Percentiles rank a stretch among this genome's conserved stretches.
These are phyloP conservation scores for Coniochaeta pulveracea DNA, from an alignment of 2,329 filamentous ascomycete genomes.

Conservation along the genomic window DNA sequence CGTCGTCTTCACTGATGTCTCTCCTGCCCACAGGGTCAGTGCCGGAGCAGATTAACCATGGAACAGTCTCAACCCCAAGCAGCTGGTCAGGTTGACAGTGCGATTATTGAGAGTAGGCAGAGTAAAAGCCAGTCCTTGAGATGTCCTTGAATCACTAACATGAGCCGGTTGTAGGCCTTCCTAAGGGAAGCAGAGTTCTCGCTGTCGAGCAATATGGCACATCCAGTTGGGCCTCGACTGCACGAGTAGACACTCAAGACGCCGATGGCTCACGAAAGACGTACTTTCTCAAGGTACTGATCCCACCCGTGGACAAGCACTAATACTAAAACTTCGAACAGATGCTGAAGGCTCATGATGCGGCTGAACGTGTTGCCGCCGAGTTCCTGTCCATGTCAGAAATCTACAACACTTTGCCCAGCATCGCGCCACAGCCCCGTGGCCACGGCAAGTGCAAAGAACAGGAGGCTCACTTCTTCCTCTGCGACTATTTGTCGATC, in stretches of 20 bases:
- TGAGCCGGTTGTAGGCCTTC: too few relatives aligned
- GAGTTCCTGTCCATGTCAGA: conserved; percentile 20
- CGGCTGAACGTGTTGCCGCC: conserved; percentile 14
- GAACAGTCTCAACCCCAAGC: too few relatives aligned
- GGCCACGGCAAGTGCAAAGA: conserved; percentile 15
- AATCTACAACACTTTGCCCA: conserved; percentile 15
- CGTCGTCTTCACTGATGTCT: too few relatives aligned
- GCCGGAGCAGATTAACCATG: too few relatives aligned
- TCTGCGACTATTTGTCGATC: conserved; percentile 20
- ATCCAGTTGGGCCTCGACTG: conserved; percentile 18
- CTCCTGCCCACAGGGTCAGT: too few relatives aligned
- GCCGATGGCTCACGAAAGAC: conserved; percentile 10
- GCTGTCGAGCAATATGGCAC: conserved; percentile 14
- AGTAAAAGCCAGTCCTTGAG: too few relatives aligned
- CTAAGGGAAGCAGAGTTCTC: too few relatives aligned
- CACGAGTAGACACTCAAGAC: conserved; percentile 12
- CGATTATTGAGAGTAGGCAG: too few relatives aligned
- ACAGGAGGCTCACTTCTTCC: conserved; percentile 15
- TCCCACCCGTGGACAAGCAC: background rate
- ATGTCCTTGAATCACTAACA: too few relatives aligned
- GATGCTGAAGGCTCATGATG: conserved; percentile 6
- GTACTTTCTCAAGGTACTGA: conserved; percentile 15
- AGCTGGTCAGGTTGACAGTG: too few relatives aligned
- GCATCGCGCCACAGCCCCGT: conserved; percentile 17
- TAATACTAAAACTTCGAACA: background rate